phyloP scores from a whole-genome alignment of 2,329 filamentous ascomycete species.

The Alternaria sp. region DNA sequence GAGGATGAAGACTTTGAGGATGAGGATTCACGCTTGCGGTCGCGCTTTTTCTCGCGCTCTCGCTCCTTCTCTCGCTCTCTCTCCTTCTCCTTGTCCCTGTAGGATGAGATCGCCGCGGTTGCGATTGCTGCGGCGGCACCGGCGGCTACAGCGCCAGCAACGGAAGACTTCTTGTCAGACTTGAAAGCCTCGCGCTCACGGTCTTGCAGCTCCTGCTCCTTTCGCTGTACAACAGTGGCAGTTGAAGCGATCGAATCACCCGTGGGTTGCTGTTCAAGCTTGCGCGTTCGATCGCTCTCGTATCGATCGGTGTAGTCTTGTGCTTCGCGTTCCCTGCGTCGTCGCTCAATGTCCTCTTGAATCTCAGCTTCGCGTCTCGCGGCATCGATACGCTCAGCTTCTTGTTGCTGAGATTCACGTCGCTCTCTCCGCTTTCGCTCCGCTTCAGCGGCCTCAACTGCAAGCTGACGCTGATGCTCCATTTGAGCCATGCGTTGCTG shows the following conservation, averaged over 20 bases:
- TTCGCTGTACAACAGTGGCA: slow-evolving; percentile 45
- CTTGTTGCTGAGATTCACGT: slow-evolving; percentile 41
- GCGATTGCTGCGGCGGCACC: slow-evolving; percentile 46
- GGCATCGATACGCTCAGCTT: slow-evolving; percentile 36
- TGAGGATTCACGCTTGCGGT: slow-evolving; percentile 24
- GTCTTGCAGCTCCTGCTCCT: slow-evolving; percentile 47
- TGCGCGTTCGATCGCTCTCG: slow-evolving; percentile 34
- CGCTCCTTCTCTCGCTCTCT: slow-evolving; percentile 21
- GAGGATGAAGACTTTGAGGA: slow-evolving; percentile 16
- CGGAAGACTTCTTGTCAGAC: slow-evolving; percentile 51
- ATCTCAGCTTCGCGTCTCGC: slow-evolving; percentile 43
- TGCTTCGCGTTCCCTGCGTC: slow-evolving; percentile 39
- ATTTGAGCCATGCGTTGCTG: slow-evolving; percentile 37
- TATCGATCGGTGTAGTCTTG: slow-evolving; percentile 37
- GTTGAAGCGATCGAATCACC: slow-evolving; percentile 43
- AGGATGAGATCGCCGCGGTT: slow-evolving; percentile 43
- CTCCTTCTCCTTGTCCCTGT: slow-evolving; percentile 33
- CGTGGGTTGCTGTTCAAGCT: slow-evolving; percentile 41
- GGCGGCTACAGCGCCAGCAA: slow-evolving; percentile 48
- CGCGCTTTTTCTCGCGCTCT: slow-evolving; percentile 22
- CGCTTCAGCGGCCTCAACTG: slow-evolving; percentile 30
- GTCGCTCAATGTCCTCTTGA: slow-evolving; percentile 36
- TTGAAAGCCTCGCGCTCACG: slow-evolving; percentile 47
- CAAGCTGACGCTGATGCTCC: slow-evolving; percentile 42
- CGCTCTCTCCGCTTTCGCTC: slow-evolving; percentile 38